Evolutionary conservation across 768 basidiomycete species (phyloP), one percentile per base, ranked within the genome.

Genomic region (Tremella yokohamensis): DNA sequence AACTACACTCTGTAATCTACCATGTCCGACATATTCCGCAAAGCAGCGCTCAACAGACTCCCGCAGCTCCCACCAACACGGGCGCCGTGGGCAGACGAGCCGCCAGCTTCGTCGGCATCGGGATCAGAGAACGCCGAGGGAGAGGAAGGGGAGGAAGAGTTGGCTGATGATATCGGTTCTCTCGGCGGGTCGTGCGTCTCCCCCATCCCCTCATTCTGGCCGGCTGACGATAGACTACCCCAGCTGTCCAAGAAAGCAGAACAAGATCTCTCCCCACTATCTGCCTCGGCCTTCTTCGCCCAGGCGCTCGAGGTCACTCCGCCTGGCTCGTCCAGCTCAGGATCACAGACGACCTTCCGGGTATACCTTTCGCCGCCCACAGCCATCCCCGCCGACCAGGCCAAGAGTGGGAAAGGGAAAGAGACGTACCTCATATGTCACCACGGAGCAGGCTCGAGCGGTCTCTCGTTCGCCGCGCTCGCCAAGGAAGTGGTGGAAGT

Each of bases 391-490:
- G 37, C 29, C 22, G n/a, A 15, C n/a, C n/a, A 45, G 25, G 25
- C 29, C 8, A 49, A 22, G 11, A 44, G n/a, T 2, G 39, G 42
- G 38, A 49, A 18, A 18, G 63, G 48, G 2, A 66, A 56, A 8
- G 65, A 55, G 12, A 85, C 87, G 0, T 84, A 94, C 2, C 83
- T 98, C 73, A 82, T 97, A 4, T 93, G 89, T 77, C 92, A 96
- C 68, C 94, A 99, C 66, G 96, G 96, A 0, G 94, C 90, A 0
- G 96, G 96, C n/a, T 90, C 90, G 72, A 86, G 87, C 0, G 96
- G 85, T 0, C 79, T 97, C 60, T 89, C 84, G 63, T 99, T 94
- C 74, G 92, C 96, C 1, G 86, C 85, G 68, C 81, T 96, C 57
- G 90, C 93, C n/a, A 87, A 86, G 76, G 87, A 89, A 76, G 78